Evolutionary conservation across 495 filamentous ascomycete genomes (phyloP).

Genomic region (Bathelium albidoporum): DNA sequence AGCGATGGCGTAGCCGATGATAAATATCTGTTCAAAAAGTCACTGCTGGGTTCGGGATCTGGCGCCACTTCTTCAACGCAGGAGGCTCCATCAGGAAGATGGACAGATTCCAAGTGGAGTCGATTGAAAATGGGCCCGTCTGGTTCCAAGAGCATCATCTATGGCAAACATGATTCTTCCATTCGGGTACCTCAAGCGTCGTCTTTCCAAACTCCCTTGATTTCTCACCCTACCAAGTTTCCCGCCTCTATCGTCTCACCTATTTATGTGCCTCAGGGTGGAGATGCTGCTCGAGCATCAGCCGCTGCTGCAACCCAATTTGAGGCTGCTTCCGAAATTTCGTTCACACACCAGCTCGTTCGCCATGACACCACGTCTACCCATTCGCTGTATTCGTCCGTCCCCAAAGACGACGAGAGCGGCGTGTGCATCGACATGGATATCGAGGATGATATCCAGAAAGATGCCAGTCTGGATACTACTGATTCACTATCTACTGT

Average conservation of each 20-base stretch:
- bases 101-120: not conserved
- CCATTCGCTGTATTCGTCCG: not conserved
- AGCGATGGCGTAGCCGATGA: not conserved
- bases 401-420: constrained; percentile 1
- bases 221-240: not conserved
- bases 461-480: not conserved
- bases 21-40: not conserved
- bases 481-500: not conserved
- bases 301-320: not conserved
- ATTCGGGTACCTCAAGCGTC: not conserved
- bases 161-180: not conserved
- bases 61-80: not conserved
- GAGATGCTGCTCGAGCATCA: not conserved
- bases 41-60: not conserved
- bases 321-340: not conserved
- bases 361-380: not conserved
- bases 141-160: not conserved
- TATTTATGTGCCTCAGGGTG: not conserved
- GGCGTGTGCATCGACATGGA: constrained; percentile 5
- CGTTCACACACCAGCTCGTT: not conserved
- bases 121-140: not conserved
- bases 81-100: not conserved
- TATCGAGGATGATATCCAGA: constrained; percentile 7
- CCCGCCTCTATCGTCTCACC: not conserved
- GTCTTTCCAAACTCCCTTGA: not conserved